Conservation (phyloP, 2,329 filamentous ascomycete species). For the Periconia sp. region DNA sequence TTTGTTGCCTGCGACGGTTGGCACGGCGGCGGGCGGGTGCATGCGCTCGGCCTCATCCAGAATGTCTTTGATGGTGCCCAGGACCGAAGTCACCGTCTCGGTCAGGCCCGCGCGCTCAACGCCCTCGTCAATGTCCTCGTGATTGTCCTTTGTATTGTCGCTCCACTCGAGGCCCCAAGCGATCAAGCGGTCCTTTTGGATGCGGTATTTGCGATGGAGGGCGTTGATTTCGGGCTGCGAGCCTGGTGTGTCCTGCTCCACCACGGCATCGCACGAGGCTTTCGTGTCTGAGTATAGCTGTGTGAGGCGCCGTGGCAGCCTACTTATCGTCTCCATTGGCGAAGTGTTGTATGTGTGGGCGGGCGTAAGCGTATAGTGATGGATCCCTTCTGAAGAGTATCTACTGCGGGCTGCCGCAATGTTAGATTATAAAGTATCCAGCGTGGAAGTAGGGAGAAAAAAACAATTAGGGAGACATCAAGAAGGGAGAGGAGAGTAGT, state of each 20-base stretch:
- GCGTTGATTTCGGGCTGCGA: constrained; percentile 68
- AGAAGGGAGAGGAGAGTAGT: constrained; percentile 14
- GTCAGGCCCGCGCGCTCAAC: constrained; percentile 68
- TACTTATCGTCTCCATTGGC: constrained; percentile 40
- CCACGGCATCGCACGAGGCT: constrained; percentile 71
- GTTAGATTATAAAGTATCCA: too few species aligned
- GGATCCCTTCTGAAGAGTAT: too few species aligned
- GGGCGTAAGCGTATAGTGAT: background rate
- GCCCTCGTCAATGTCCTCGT: constrained; percentile 73
- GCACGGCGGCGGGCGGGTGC: constrained; percentile 54
- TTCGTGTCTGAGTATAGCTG: constrained; percentile 80
- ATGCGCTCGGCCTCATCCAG: constrained; percentile 74
- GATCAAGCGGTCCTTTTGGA: constrained; percentile 77
- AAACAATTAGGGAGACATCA: background rate
- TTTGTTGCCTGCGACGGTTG: constrained; percentile 30
- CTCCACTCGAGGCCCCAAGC: constrained; percentile 83
- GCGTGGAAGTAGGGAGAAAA: background rate
- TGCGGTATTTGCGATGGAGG: constrained; percentile 74
- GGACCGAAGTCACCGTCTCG: constrained; percentile 75
- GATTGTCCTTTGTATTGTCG: constrained; percentile 60
- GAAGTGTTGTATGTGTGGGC: background rate
- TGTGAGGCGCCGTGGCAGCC: constrained; percentile 45
- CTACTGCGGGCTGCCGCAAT: too few species aligned
- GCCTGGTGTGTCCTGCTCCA: constrained; percentile 60
- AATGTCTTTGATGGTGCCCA: constrained; percentile 79